Evolutionary conservation across 306 rosid genomes (phyloP).

Genomic region (Pterocarpus santalinus): DNA sequence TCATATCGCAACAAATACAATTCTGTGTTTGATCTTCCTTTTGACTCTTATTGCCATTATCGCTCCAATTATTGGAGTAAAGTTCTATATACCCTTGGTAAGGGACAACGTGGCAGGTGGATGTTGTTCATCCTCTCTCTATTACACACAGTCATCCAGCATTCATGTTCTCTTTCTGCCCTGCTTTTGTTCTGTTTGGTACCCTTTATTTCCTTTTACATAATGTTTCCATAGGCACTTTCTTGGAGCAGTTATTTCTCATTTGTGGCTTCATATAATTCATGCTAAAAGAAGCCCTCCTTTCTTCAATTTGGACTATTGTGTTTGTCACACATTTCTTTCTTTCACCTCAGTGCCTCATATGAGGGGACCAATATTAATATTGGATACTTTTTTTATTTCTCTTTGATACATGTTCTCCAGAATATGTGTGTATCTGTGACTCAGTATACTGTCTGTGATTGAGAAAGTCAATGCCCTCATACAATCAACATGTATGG

Average conservation of each 20-base stretch:
- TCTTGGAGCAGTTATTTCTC: conserved; percentile 52
- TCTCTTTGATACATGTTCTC: conserved; percentile 39
- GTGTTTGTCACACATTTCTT: conserved; percentile 50
- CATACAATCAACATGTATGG: conserved; percentile 47
- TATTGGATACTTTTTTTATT: conserved; percentile 39
- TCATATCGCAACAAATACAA: conserved; percentile 44
- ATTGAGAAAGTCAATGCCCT: conserved; percentile 50
- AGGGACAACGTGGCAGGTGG: conserved; percentile 55
- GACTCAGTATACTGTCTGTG: conserved; percentile 27
- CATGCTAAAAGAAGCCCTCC: conserved; percentile 51
- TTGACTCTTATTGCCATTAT: conserved; percentile 54
- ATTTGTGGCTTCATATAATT: conserved; percentile 54
- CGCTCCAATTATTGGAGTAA: conserved; percentile 58
- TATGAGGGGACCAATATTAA: conserved; percentile 61
- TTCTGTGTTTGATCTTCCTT: conserved; percentile 42
- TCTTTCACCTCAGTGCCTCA: conserved; percentile 52
- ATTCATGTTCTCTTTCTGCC: conserved; percentile 45
- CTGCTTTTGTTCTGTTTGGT: conserved; percentile 52
- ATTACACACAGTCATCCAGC: conserved; percentile 47
- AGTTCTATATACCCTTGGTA: conserved; percentile 42
- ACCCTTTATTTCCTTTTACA: conserved; percentile 55
- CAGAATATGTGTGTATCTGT: conserved; percentile 55
- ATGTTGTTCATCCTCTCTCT: conserved; percentile 31
- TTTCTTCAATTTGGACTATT: conserved; percentile 58
- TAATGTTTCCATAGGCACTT: conserved; percentile 52